These are phyloP conservation scores for Chrysosporium keratinophilum DNA, from an alignment of 2,329 filamentous ascomycete species.

Conservation along the genomic window DNA sequence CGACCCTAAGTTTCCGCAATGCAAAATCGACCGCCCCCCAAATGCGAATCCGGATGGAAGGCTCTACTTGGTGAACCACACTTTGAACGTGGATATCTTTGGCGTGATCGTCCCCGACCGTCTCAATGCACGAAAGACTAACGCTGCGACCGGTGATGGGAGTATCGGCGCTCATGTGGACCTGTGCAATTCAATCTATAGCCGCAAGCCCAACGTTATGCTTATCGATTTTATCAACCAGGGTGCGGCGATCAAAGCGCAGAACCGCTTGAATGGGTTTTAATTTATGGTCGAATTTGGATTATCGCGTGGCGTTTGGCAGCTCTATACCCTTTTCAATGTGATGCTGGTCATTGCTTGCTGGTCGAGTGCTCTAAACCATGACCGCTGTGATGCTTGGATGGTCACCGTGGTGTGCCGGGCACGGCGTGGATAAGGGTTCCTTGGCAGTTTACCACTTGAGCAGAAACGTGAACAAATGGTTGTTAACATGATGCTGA, in stretches of 20 bases:
- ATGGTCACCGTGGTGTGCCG: no score
- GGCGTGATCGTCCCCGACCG: conserved; percentile 38
- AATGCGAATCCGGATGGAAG: conserved; percentile 30
- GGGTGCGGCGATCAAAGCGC: conserved; percentile 35
- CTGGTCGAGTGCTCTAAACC: no score
- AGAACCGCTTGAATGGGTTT: conserved; percentile 34
- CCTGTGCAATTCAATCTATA: conserved; percentile 32
- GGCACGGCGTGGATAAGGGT: no score
- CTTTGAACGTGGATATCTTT: conserved; percentile 35
- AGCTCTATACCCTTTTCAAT: no score
- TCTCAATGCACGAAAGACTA: conserved; percentile 31
- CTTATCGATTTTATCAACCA: conserved; percentile 39
- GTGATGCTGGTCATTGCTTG: no score
- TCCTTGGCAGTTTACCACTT: neutral
- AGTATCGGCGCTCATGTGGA: conserved; percentile 37
- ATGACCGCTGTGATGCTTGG: no score
- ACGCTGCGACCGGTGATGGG: conserved; percentile 33
- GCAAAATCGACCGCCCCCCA: conserved; percentile 37
- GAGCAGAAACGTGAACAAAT: neutral
- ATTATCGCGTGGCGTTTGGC: neutral
- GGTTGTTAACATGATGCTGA: neutral
- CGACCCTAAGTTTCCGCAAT: conserved; percentile 33
- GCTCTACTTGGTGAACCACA: conserved; percentile 43
- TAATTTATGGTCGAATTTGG: conserved; percentile 5
- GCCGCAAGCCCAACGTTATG: conserved; percentile 34